These are phyloP conservation scores for Agrocybe praecox DNA, from an alignment of 768 basidiomycete species.

Conservation along the genomic window DNA sequence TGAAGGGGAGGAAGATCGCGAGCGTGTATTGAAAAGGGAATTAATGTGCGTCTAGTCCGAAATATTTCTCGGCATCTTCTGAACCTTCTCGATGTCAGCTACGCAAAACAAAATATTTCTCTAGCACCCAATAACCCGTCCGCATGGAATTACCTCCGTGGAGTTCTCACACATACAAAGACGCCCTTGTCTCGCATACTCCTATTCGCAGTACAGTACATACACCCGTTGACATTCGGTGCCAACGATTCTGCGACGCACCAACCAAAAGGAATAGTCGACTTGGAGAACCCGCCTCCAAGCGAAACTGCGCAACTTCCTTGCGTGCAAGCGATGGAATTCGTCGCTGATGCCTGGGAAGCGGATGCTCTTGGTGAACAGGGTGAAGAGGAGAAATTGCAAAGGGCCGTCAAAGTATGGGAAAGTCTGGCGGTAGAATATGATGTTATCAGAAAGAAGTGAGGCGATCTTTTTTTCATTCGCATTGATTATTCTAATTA, in stretches of 20 bases:
- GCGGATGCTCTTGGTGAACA: slow-evolving; percentile 27
- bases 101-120: slow-evolving; percentile 80
- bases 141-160: slow-evolving; percentile 97
- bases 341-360: slow-evolving; percentile 79
- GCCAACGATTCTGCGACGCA: slow-evolving; percentile 14
- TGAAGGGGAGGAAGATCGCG: slow-evolving; percentile 62
- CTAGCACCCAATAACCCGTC: slow-evolving; percentile 92
- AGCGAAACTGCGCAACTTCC: slow-evolving; percentile 70
- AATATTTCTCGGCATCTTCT: neutral
- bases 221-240: slow-evolving; percentile 55
- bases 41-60: slow-evolving; percentile 59
- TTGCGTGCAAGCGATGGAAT: slow-evolving; percentile 79
- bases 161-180: slow-evolving; percentile 64
- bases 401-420: slow-evolving; percentile 65
- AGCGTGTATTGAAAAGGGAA: slow-evolving; percentile 66
- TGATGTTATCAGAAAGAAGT: slow-evolving; percentile 82
- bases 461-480: slow-evolving; percentile 3
- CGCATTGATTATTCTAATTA: neutral
- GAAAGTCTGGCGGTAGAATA: slow-evolving; percentile 65
- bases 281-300: slow-evolving; percentile 77
- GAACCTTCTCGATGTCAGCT: slow-evolving; percentile 44
- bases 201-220: slow-evolving; percentile 50
- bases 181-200: slow-evolving; percentile 57
- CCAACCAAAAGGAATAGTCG: slow-evolving; percentile 48
- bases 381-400: slow-evolving; percentile 36